These are phyloP conservation scores for Picochlorum sp. DNA, from an alignment of 139 green algal genomes.

Conservation along the genomic window DNA sequence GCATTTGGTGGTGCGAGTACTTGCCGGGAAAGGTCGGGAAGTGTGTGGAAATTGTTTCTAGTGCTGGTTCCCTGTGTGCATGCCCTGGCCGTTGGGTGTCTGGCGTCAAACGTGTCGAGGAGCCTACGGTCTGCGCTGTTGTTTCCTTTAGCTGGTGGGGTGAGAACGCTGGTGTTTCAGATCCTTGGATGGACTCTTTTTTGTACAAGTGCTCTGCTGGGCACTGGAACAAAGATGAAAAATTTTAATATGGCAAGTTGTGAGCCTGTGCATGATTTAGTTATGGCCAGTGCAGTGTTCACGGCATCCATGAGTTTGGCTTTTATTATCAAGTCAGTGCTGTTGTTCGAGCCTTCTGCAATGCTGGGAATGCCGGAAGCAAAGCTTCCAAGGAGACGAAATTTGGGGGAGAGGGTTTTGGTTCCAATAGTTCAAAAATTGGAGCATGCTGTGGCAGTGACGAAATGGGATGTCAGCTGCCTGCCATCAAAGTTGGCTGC, in stretches of 20 bases:
- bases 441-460: background rate
- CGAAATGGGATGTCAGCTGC: conserved; percentile 9
- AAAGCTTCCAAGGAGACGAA: background rate
- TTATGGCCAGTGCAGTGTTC: background rate
- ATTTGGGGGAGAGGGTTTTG: too few relatives aligned
- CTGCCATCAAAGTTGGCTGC: conserved; percentile 13
- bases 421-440: too few relatives aligned
- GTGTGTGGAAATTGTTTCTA: background rate
- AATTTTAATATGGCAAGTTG: too few relatives aligned
- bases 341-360: conserved; percentile 31
- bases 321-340: conserved; percentile 37
- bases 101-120: background rate
- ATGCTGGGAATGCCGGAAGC: background rate
- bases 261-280: background rate
- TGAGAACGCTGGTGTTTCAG: conserved; percentile 37
- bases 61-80: background rate
- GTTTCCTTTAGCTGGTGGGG: conserved; percentile 5
- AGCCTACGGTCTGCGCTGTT: too few relatives aligned
- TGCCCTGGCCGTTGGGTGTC: background rate
- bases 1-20: too few relatives aligned
- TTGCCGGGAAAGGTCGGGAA: too few relatives aligned
- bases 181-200: conserved; percentile 19
- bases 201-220: background rate
- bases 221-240: background rate
- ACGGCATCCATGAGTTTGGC: conserved; percentile 18